These are phyloP conservation scores for Xylaria cubensis DNA, from an alignment of 495 filamentous ascomycete species.

Conservation along the genomic window DNA sequence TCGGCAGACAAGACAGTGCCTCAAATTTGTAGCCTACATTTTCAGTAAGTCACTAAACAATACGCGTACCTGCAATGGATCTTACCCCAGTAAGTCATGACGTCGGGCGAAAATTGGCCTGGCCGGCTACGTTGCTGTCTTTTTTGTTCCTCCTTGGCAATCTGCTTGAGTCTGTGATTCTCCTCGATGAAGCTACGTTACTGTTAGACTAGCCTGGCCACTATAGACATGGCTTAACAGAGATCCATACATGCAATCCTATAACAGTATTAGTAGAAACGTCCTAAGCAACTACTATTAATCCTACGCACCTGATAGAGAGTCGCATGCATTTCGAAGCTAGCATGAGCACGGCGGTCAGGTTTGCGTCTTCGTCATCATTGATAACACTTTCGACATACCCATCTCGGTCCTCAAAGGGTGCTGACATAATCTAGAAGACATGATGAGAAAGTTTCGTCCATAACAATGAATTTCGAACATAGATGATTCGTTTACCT, in stretches of 20 bases:
- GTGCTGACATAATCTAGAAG: constrained; percentile 78
- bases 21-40: constrained; percentile 93
- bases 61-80: neutral
- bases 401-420: constrained; percentile 83
- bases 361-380: constrained; percentile 19
- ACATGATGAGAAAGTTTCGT: constrained; percentile 5
- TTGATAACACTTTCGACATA: constrained; percentile 46
- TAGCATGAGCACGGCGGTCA: constrained; percentile 39
- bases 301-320: constrained; percentile 75
- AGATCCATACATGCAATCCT: constrained; percentile 78
- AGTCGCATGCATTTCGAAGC: constrained; percentile 96
- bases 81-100: constrained; percentile 67
- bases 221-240: neutral
- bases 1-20: constrained; percentile 74
- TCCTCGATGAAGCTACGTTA: constrained; percentile 87
- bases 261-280: constrained; percentile 29
- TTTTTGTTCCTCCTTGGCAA: constrained; percentile 60
- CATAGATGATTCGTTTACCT: constrained; percentile 56
- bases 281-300: neutral
- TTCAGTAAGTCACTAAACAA: constrained; percentile 26
- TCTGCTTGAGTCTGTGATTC: constrained; percentile 71
- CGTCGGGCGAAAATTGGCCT: constrained; percentile 42
- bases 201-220: constrained; percentile 30
- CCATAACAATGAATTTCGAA: neutral
- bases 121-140: constrained; percentile 70